These are phyloP conservation scores for Chrysosphaeria jannelii DNA, from an alignment of 2,329 filamentous ascomycete genomes.

Conservation along the genomic window DNA sequence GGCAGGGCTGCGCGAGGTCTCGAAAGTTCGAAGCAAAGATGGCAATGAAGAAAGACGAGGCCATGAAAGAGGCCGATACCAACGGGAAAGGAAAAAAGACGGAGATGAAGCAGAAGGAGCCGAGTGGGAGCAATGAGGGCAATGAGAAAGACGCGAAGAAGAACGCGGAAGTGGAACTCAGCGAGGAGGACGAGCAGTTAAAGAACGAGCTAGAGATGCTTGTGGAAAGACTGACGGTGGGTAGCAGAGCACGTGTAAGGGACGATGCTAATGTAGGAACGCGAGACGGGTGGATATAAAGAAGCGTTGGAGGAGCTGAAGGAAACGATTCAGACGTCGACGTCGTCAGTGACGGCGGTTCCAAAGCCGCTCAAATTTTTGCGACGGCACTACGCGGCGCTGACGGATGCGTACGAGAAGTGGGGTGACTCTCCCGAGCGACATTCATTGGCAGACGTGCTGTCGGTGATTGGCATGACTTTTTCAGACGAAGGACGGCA, in stretches of 20 bases:
- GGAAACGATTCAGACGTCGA: conserved; percentile 94
- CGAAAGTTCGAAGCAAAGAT: too few relatives aligned
- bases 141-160: conserved; percentile 1
- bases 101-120: conserved; percentile 20
- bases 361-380: conserved; percentile 97
- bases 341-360: conserved; percentile 96
- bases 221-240: conserved; percentile 77
- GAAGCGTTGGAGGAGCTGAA: conserved; percentile 88
- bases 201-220: conserved; percentile 97
- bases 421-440: conserved; percentile 70
- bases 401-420: conserved; percentile 65
- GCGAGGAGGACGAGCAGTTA: conserved; percentile 90
- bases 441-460: conserved; percentile 70
- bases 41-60: conserved; percentile 47
- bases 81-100: conserved; percentile 34
- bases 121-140: conserved; percentile 12
- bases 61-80: conserved; percentile 32
- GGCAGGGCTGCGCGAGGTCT: too few relatives aligned
- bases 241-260: conserved; percentile 1
- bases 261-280: conserved; percentile 28
- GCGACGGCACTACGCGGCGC: conserved; percentile 75
- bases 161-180: conserved; percentile 48
- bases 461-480: conserved; percentile 96
- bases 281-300: conserved; percentile 66
- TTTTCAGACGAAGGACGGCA: conserved; percentile 88